Base-by-base conservation (phyloP, 306 rosid species). In the Corylus heterophylla region DNA sequence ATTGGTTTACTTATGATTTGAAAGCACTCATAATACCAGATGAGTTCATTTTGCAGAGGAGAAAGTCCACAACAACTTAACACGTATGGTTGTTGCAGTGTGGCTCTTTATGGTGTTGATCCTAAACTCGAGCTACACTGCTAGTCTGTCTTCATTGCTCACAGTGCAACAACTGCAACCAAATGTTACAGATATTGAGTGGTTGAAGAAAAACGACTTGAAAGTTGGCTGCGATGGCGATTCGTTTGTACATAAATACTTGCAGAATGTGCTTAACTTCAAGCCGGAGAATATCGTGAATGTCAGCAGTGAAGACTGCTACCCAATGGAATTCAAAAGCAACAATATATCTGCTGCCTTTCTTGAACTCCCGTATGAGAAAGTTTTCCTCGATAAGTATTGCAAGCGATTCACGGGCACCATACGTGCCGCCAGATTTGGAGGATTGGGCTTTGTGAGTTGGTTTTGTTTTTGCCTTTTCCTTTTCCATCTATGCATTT, bases 391-490 rank as follows among this genome's bases (percentile, higher is more conserved):
- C 56, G 75, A 79, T 73, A 64, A 73, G 56, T 76, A 89, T 77
- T 89, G 96, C 87, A 83, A 77, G 17, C 88, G 76, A 18, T 93
- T 66, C 75, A 78, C 83, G 14, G 76, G 81, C 77, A 68, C 84
- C 13, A 52, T 79, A 35, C 78, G 83, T 52, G 69, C 88, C 74
- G 42, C 25, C 82, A 88, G 89, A 81, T 88, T 76, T 79, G 93
- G 93, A 80, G 98, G 97, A 72, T 75, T 88, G 12, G 91, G 83
- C 79, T 93, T 89, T 87, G 98, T 93, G 76, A 86, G 97, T 85
- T 52, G 29, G 75, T 42, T 42, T 42, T 4, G 8, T 42, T 42
- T 42, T 5, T 42, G 7, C 8, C 45, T 42, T 5, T 5, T 31
- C 35, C 35, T 5, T 51, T 20, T 56, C 7, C 63, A 56, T 20